phyloP scores from a whole-genome alignment of 345 rosid species.

The Brassica juncea region DNA sequence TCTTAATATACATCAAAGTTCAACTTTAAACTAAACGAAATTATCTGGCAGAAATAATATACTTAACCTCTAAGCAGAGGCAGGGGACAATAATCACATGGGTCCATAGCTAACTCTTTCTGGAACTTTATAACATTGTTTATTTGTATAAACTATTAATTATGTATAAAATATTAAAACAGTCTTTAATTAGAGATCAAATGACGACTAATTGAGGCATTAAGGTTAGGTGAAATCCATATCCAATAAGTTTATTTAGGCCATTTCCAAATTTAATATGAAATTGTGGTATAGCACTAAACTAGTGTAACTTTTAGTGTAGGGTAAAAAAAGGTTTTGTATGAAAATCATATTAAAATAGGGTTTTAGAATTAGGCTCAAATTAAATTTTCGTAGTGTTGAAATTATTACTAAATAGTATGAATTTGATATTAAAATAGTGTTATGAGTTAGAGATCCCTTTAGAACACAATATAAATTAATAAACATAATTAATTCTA shows the following conservation, averaged over 20 bases:
- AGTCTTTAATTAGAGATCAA: slow-evolving; percentile 11
- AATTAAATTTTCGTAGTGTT: too few relatives aligned
- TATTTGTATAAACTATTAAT: slow-evolving; percentile 1
- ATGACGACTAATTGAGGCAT: slow-evolving; percentile 19
- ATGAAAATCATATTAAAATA: too few relatives aligned
- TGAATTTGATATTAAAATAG: too few relatives aligned
- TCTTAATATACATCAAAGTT: slow-evolving; percentile 36
- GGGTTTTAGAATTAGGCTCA: too few relatives aligned
- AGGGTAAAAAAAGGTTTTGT: too few relatives aligned
- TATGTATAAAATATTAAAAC: not conserved
- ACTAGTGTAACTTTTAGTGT: too few relatives aligned
- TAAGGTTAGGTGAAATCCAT: slow-evolving; percentile 26
- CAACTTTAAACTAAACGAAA: not conserved
- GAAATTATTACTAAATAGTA: too few relatives aligned
- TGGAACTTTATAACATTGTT: slow-evolving; percentile 23
- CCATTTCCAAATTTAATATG: too few relatives aligned
- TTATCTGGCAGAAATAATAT: not conserved
- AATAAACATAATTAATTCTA: not conserved
- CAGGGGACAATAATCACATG: slow-evolving; percentile 42
- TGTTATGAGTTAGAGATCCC: too few relatives aligned
- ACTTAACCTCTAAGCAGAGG: slow-evolving; percentile 38
- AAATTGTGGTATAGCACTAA: too few relatives aligned
- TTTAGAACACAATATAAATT: too few relatives aligned
- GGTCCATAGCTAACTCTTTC: slow-evolving; percentile 38
- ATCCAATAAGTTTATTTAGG: not conserved